Evolutionary conservation across 2,329 filamentous ascomycete species (phyloP).

Genomic region (Pezicula neosporulosa): DNA sequence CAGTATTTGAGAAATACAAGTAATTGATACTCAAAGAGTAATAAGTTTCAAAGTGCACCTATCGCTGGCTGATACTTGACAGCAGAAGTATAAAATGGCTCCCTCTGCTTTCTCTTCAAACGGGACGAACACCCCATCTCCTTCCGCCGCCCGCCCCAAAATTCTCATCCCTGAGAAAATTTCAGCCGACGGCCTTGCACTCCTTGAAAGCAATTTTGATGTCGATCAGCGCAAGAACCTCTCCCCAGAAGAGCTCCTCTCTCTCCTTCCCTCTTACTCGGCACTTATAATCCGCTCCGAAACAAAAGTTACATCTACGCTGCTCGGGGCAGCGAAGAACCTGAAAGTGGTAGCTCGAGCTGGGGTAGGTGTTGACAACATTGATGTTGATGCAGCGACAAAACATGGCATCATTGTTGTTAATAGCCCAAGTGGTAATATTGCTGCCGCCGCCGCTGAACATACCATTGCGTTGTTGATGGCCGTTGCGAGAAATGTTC

Average conservation of each 20-base stretch:
- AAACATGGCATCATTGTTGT: slow-evolving; percentile 73
- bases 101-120: slow-evolving; percentile 15
- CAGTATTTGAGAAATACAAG: no score
- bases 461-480: slow-evolving; percentile 74
- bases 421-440: slow-evolving; percentile 77
- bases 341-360: slow-evolving; percentile 77
- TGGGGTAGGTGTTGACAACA: slow-evolving; percentile 81
- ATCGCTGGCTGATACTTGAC: no score
- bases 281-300: slow-evolving; percentile 78
- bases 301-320: slow-evolving; percentile 70
- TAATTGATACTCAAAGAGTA: no score
- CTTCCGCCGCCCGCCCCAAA: slow-evolving; percentile 13
- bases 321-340: slow-evolving; percentile 63
- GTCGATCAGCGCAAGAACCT: slow-evolving; percentile 66
- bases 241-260: slow-evolving; percentile 57
- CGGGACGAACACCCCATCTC: slow-evolving; percentile 1
- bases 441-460: slow-evolving; percentile 75
- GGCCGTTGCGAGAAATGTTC: slow-evolving; percentile 70
- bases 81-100: slow-evolving; percentile 13
- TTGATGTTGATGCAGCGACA: slow-evolving; percentile 71
- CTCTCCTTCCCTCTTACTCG: slow-evolving; percentile 69
- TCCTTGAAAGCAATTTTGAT: slow-evolving; percentile 63
- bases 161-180: slow-evolving; percentile 79
- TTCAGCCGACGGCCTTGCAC: slow-evolving; percentile 70
- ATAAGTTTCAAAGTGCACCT: no score